Evolutionary conservation across 495 filamentous ascomycete species (phyloP).

Genomic region (Daldinia grandis): DNA sequence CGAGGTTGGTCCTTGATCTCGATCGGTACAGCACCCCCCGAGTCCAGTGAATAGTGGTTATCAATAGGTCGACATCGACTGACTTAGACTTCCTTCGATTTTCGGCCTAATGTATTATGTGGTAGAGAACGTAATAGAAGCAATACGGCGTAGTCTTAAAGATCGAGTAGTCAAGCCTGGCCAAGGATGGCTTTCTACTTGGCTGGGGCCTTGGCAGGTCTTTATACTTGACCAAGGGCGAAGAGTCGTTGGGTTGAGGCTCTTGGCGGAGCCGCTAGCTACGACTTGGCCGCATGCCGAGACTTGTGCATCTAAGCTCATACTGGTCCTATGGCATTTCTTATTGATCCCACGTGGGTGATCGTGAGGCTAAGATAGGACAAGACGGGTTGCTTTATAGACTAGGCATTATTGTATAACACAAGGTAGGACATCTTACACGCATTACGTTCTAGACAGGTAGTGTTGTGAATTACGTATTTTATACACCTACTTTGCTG

Average conservation of each 20-base stretch:
- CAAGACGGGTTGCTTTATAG: not conserved
- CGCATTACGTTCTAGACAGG: too few relatives aligned
- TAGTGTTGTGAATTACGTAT: too few relatives aligned
- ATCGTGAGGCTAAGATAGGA: conserved; percentile 7
- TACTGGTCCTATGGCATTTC: conserved; percentile 4
- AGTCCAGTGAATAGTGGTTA: not conserved
- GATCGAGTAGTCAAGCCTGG: not conserved
- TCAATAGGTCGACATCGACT: not conserved
- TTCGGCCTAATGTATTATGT: not conserved
- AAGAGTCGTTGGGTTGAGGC: conserved; percentile 15
- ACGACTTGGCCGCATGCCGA: conserved; percentile 9
- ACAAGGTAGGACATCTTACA: not conserved
- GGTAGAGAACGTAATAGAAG: not conserved
- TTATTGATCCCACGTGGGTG: conserved; percentile 17
- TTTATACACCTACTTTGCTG: too few relatives aligned
- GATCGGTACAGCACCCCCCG: not conserved
- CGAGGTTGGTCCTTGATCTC: not conserved
- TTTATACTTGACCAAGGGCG: conserved; percentile 6
- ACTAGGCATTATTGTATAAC: not conserved
- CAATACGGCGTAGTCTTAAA: not conserved
- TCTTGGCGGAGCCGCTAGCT: conserved; percentile 15
- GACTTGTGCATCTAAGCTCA: not conserved
- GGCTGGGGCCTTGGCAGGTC: conserved; percentile 16
- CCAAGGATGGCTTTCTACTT: conserved; percentile 13
- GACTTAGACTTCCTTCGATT: not conserved